Percentiles rank a stretch among this genome's conserved stretches.
These are phyloP conservation scores for Flaveria brownii DNA, from an alignment of 129 eudicot genomes.

Conservation along the genomic window DNA sequence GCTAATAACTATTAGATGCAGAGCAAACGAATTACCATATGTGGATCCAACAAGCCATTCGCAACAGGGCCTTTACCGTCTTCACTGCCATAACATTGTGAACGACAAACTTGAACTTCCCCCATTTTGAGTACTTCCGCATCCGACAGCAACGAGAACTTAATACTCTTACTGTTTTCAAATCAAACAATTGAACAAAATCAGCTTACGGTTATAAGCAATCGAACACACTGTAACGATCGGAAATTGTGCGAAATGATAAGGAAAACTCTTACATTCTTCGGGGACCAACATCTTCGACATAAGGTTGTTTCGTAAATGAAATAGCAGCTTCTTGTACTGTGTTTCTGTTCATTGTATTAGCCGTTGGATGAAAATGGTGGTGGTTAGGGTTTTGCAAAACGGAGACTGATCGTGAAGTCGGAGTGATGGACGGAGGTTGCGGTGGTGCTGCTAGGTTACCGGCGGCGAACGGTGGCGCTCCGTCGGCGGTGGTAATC, in stretches of 20 bases:
- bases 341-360: constrained; percentile 34
- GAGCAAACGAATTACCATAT: constrained; percentile 50
- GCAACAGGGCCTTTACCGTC: constrained; percentile 42
- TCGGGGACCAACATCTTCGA: constrained; percentile 85
- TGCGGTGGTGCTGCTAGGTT: too few species aligned
- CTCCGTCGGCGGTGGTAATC: too few species aligned
- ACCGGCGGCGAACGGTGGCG: too few species aligned
- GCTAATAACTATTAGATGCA: neutral
- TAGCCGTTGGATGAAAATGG: neutral
- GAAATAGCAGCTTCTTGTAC: constrained; percentile 40
- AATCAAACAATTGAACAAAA: constrained; percentile 4
- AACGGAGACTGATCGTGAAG: too few species aligned
- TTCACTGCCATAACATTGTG: constrained; percentile 44
- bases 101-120: constrained; percentile 61
- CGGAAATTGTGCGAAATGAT: neutral
- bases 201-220: neutral
- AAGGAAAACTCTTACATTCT: constrained; percentile 48
- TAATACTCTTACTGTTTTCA: constrained; percentile 65
- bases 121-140: constrained; percentile 57
- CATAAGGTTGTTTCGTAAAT: constrained; percentile 67
- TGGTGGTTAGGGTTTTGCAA: neutral
- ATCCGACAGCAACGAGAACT: constrained; percentile 55
- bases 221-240: neutral
- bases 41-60: constrained; percentile 77
- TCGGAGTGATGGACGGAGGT: too few species aligned